Evolutionary conservation across 1,139 yeast species (phyloP), one percentile per base, ranked within the genome.

Genomic region (Magnusiomyces suaveolens): DNA sequence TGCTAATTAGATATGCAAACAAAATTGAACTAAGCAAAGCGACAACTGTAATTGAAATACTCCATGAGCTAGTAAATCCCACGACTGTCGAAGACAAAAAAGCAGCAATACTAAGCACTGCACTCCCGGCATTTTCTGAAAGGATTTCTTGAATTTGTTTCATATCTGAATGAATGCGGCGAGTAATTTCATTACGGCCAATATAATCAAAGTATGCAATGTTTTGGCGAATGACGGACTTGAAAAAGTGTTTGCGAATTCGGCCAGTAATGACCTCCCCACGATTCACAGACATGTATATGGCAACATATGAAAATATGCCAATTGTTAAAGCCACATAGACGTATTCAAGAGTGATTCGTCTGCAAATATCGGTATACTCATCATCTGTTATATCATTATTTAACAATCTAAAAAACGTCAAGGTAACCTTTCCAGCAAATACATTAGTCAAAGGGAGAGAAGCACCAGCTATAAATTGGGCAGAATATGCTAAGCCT

Each of bases 151-250:
- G 77, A 53, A 74, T 71, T 36, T 69, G 60, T 39, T 68, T 65
- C 14, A 77, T 73, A 52, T 74, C 77, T 47, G 70, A 67, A 36
- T 74, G 72, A 60, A 74, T 73, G 18, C 77, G 69, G 24, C 76
- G 70, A 10, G 75, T 69, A 32, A 73, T 70, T 56, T 72, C 75
- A 26, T 77, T 76, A 21, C 75, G 70, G 25, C 77, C 78, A 23
- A 74, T 63, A 51, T 68, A 65, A 59, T 74, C 77, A 59, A 74
- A 74, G 57, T 71, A 74, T 16, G 74, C 78, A 46, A 74, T 66
- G 52, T 74, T 74, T 59, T 74, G 78, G 44, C 73, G 65, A 54
- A 74, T 57, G 14, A 74, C 63, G 2, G 76, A 71, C 53, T 60
- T 57, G 39, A 74, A 63, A 56, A 73, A 74, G 48, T 63, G 63